These are phyloP conservation scores for Phoenix dactylifera DNA, from an alignment of 176 grass and related monocot genomes.

Conservation along the genomic window DNA sequence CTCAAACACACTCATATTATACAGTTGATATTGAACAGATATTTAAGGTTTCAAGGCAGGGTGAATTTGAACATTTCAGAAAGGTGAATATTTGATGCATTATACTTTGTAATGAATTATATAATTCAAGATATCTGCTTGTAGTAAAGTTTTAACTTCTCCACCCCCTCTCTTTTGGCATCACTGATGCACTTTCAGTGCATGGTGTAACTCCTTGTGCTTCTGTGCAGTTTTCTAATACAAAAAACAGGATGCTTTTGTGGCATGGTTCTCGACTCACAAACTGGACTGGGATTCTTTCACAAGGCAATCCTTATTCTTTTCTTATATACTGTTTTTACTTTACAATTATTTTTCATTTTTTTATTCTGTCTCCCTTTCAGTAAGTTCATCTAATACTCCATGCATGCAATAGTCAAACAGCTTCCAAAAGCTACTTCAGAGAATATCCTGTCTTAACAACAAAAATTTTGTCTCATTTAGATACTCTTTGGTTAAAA, in stretches of 20 bases:
- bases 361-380: not conserved
- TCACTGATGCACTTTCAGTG: not conserved
- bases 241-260: slow-evolving; percentile 90
- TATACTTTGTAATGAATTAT: too few relatives aligned
- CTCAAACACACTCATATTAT: slow-evolving; percentile 71
- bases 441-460: too few relatives aligned
- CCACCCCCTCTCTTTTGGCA: too few relatives aligned
- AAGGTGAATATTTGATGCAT: slow-evolving; percentile 35
- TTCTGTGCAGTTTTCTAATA: slow-evolving; percentile 49
- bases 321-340: not conserved
- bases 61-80: slow-evolving; percentile 59
- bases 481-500: too few relatives aligned
- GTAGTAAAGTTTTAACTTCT: too few relatives aligned
- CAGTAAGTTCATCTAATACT: not conserved
- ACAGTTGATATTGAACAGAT: slow-evolving; percentile 74
- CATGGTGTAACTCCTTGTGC: slow-evolving; percentile 2
- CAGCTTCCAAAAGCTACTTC: too few relatives aligned
- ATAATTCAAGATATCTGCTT: too few relatives aligned
- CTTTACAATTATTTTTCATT: not conserved
- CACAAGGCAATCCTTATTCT: slow-evolving; percentile 51
- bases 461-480: too few relatives aligned
- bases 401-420: too few relatives aligned
- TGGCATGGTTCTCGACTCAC: slow-evolving; percentile 94
- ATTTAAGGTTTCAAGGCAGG: slow-evolving; percentile 72
- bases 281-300: slow-evolving; percentile 92